Percentiles rank a stretch among this genome's conserved stretches.
Conservation (phyloP, 441 rosid species). For the Lepidium campestre region DNA sequence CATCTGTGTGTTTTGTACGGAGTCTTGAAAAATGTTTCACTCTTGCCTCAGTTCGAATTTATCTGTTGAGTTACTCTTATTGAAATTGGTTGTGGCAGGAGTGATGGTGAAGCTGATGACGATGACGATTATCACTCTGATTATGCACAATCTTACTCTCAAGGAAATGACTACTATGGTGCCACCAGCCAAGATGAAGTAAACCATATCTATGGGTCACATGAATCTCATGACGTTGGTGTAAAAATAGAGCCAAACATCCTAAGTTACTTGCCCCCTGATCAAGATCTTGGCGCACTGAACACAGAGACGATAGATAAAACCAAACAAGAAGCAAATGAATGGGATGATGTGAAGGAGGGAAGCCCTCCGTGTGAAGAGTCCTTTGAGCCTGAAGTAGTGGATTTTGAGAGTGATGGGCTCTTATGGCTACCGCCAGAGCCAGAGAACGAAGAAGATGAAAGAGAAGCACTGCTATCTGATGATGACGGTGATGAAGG, state of each 20-base stretch:
- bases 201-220: conserved; percentile 32
- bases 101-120: conserved; percentile 61
- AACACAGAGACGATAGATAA: conserved; percentile 32
- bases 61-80: conserved; percentile 1
- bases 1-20: not conserved
- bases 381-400: conserved; percentile 38
- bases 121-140: conserved; percentile 43
- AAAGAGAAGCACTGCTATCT: conserved; percentile 48
- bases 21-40: not conserved
- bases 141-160: conserved; percentile 36
- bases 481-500: conserved; percentile 47
- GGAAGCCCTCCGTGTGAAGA: conserved; percentile 30
- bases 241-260: conserved; percentile 27
- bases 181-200: conserved; percentile 33
- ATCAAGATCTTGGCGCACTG: conserved; percentile 35
- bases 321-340: conserved; percentile 31
- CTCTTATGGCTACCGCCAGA: conserved; percentile 69
- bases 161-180: conserved; percentile 40
- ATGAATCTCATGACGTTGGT: conserved; percentile 37
- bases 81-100: conserved; percentile 36
- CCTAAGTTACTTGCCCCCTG: conserved; percentile 27
- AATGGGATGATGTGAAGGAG: conserved; percentile 36
- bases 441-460: conserved; percentile 75
- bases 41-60: not conserved
- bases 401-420: conserved; percentile 63